Conservation (phyloP, 2,329 filamentous ascomycete species). For the Ascochyta pisi region DNA sequence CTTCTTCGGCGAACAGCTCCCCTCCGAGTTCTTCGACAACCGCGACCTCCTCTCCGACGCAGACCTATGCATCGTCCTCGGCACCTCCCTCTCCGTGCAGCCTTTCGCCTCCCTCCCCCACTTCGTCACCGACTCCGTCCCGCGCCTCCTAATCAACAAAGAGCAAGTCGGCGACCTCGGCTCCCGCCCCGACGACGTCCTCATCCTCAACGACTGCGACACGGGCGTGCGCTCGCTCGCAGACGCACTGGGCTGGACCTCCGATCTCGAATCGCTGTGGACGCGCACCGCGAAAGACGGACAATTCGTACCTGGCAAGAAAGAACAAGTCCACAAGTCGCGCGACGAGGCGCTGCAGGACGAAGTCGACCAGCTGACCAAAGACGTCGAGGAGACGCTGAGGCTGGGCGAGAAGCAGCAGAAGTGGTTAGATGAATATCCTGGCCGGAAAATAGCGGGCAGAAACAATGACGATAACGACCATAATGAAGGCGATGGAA, state of each 20-base stretch:
- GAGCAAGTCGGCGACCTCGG: slow-evolving; percentile 84
- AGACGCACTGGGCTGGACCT: slow-evolving; percentile 79
- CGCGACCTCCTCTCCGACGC: slow-evolving; percentile 64
- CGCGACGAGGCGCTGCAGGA: slow-evolving; percentile 64
- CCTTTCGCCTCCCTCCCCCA: slow-evolving; percentile 85
- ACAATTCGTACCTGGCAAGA: slow-evolving; percentile 45
- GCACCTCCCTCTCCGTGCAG: slow-evolving; percentile 85
- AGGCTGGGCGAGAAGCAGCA: slow-evolving; percentile 37
- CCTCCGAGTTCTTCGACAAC: slow-evolving; percentile 68
- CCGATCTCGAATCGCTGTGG: slow-evolving; percentile 83
- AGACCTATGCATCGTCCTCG: slow-evolving; percentile 84
- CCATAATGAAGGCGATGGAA: background rate
- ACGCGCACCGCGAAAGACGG: slow-evolving; percentile 60
- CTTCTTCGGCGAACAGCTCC: slow-evolving; percentile 84
- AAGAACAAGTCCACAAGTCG: slow-evolving; percentile 53
- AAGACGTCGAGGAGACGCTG: slow-evolving; percentile 64
- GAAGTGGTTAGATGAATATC: slow-evolving; percentile 44
- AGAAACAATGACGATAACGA: background rate
- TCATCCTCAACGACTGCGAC: slow-evolving; percentile 84
- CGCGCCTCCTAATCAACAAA: slow-evolving; percentile 85
- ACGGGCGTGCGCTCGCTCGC: slow-evolving; percentile 79
- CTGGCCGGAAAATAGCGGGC: slow-evolving; percentile 38
- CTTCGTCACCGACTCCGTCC: slow-evolving; percentile 66
- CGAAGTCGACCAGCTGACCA: slow-evolving; percentile 65
- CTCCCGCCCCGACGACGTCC: slow-evolving; percentile 79